phyloP scores from a whole-genome alignment of 257 asterid genomes.

The Solanum peruvianum region DNA sequence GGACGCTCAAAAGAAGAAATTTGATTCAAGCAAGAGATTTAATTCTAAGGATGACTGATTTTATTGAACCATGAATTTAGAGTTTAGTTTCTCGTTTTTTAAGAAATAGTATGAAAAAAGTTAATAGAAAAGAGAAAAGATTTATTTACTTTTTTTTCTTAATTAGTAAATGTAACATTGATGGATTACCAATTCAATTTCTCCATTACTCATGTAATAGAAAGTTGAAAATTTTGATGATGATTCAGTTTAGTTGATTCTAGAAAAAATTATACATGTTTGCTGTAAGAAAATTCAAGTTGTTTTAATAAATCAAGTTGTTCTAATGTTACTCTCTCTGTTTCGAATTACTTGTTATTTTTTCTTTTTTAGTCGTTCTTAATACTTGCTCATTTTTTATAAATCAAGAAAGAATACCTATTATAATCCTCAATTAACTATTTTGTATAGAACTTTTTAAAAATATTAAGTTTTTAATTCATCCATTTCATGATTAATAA shows the following conservation, averaged over 20 bases:
- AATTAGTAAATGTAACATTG: neutral
- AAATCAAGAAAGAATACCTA: no score
- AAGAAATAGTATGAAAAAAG: neutral
- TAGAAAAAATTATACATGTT: neutral
- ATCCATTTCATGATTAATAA: no score
- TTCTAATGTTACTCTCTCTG: neutral
- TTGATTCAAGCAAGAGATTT: conserved; percentile 62
- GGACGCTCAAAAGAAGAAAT: conserved; percentile 71
- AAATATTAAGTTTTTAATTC: no score
- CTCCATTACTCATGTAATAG: conserved; percentile 1
- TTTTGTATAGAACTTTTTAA: no score
- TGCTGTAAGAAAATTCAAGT: conserved; percentile 13
- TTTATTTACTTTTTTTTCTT: neutral
- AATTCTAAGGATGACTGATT: conserved; percentile 69
- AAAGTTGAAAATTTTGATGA: neutral
- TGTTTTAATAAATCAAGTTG: neutral
- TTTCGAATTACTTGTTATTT: no score
- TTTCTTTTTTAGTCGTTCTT: no score
- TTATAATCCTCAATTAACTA: no score
- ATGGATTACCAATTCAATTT: neutral
- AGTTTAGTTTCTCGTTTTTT: no score
- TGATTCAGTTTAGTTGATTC: no score
- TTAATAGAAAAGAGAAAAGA: neutral
- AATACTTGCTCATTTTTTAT: fast-evolving
- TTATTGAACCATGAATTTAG: conserved; percentile 33